Conservation (phyloP, 1,284 basidiomycete species). For the Volvariella volvacea region DNA sequence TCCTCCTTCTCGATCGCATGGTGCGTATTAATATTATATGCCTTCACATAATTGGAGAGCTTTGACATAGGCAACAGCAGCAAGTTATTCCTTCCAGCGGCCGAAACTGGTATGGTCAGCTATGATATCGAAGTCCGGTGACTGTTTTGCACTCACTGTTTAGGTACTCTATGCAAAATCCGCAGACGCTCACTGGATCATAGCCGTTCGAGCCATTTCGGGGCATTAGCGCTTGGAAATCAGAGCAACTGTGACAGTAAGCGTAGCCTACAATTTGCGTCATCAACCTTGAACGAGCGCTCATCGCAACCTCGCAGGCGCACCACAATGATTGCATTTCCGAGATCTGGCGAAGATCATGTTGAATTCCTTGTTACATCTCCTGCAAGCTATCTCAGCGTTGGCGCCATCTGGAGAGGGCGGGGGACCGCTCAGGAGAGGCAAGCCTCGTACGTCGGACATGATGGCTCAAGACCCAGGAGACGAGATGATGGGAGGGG, state of each 20-base stretch:
- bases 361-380: slow-evolving; percentile 71
- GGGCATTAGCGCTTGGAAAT: slow-evolving; percentile 71
- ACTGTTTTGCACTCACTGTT: slow-evolving; percentile 43
- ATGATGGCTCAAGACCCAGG: slow-evolving; percentile 8
- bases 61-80: slow-evolving; percentile 48
- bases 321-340: slow-evolving; percentile 73
- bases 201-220: slow-evolving; percentile 48
- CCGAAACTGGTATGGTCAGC: slow-evolving; percentile 46
- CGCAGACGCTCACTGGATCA: slow-evolving; percentile 58
- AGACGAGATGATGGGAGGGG: background rate
- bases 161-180: slow-evolving; percentile 64
- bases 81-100: slow-evolving; percentile 49
- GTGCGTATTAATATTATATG: slow-evolving; percentile 59
- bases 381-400: slow-evolving; percentile 46
- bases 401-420: slow-evolving; percentile 39
- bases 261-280: slow-evolving; percentile 49
- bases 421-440: slow-evolving; percentile 62
- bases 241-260: slow-evolving; percentile 66
- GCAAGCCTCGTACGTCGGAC: slow-evolving; percentile 43
- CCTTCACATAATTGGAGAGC: slow-evolving; percentile 60
- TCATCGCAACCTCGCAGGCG: slow-evolving; percentile 17
- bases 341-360: slow-evolving; percentile 56
- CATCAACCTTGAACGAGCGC: slow-evolving; percentile 6
- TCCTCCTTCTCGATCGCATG: slow-evolving; percentile 71
- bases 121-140: slow-evolving; percentile 1